These are phyloP conservation scores for Rhododendron henanense DNA, from an alignment of 148 eudicot species.

Conservation along the genomic window DNA sequence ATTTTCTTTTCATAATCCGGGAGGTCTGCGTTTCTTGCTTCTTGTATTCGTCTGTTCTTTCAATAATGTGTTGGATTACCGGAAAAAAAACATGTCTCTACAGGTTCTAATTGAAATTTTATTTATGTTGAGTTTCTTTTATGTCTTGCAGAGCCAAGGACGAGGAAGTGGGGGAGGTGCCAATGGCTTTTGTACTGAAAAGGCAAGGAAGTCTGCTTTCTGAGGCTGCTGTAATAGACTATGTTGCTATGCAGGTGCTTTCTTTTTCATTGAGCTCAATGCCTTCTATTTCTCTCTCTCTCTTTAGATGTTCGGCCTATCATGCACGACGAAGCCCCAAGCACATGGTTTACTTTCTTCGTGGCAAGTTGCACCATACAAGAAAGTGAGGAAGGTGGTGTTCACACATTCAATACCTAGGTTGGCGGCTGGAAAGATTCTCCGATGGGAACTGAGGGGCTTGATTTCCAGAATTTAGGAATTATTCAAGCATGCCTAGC, in stretches of 20 bases:
- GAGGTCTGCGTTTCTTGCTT: background rate
- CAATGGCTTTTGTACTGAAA: slow-evolving; percentile 77
- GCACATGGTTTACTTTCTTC: slow-evolving; percentile 9
- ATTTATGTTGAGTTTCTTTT: background rate
- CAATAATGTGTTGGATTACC: background rate
- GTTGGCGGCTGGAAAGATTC: slow-evolving; percentile 63
- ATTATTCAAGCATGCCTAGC: background rate
- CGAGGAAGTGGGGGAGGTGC: slow-evolving; percentile 77
- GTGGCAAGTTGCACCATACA: slow-evolving; percentile 70
- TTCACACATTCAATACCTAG: slow-evolving; percentile 48
- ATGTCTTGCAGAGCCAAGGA: slow-evolving; percentile 46
- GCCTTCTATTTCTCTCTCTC: background rate
- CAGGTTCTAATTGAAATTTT: background rate
- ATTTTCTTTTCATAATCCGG: background rate
- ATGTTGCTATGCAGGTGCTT: slow-evolving; percentile 63
- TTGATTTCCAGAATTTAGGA: slow-evolving; percentile 39
- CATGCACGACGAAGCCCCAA: background rate
- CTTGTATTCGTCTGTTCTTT: background rate
- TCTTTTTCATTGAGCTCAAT: background rate
- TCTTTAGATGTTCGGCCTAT: background rate
- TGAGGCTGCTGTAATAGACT: slow-evolving; percentile 43
- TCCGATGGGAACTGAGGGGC: slow-evolving; percentile 38
- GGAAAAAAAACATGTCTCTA: background rate
- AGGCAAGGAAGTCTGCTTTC: slow-evolving; percentile 50
- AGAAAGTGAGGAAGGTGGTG: slow-evolving; percentile 64